Base-by-base conservation (phyloP, 2,329 filamentous ascomycete genomes). In the Epicoccum nigrum region DNA sequence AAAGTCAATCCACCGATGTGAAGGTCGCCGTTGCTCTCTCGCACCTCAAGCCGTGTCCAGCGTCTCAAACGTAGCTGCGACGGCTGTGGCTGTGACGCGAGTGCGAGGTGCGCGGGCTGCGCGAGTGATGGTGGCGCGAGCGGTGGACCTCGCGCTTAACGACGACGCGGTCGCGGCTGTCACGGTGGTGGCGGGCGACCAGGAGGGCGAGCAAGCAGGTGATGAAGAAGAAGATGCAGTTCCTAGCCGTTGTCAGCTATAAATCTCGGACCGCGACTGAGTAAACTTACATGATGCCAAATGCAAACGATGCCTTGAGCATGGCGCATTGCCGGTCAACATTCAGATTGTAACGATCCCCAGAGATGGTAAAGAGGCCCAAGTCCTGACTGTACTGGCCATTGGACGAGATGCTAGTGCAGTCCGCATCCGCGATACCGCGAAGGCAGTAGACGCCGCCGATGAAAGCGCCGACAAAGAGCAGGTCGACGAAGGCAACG, bases 221-320 rank as follows among this genome's bases (percentile, higher is more conserved):
- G 46, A 71, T 54, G 66, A 71, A 69, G 58, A 72, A 72, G 55
- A 72, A 71, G 46, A 72, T 70, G 59, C 65, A 67, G 64, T 72
- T 71, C 68, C 70, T 73, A 34, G 12, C 7, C 0, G 4, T 25
- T 1, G 49, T 76, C 74, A 68, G 60, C 19, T 13, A 52, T 8
- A 20, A 13, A 8, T 25, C 16, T 5, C 7, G 4, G 7, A 6
- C 4, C 9, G 12, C 34, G 25, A 5, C 2, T n/a, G 11, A 4
- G 28, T 8, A 17, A 19, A 62, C 77, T 76, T 73, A 93, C 75
- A 97, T 95, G 72, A 97, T 97, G 40, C 84, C 91, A 62, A 97
- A 86, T 2, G 91, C 93, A 76, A 91, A 97, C 60, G 81, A 83
- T 1, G 92, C 88, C 83, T 97, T 97, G 68, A 96, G 84, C 90